A percentile compares a stretch with the other conserved stretches of the same genome.
These are phyloP conservation scores for Ustilago xerochloae DNA, from an alignment of 1,284 basidiomycete species.

Conservation along the genomic window DNA sequence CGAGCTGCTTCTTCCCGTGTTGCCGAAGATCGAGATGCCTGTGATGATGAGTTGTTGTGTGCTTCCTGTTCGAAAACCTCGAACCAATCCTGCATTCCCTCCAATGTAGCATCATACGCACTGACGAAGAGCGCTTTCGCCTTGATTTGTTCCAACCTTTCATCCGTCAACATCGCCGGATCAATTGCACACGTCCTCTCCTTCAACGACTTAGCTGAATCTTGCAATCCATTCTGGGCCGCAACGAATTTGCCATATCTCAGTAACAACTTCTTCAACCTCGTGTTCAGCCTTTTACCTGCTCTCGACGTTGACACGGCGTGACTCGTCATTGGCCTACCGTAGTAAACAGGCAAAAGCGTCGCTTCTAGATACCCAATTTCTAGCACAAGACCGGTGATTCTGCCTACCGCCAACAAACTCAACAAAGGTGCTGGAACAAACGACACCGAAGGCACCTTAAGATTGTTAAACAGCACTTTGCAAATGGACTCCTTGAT, in stretches of 20 bases:
- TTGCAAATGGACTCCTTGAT: slow-evolving; percentile 88
- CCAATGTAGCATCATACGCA: slow-evolving; percentile 11
- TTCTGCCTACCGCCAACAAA: slow-evolving; percentile 83
- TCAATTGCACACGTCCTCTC: slow-evolving; percentile 25
- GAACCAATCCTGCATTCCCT: slow-evolving; percentile 21
- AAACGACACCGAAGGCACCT: slow-evolving; percentile 92
- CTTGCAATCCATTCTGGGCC: slow-evolving; percentile 35
- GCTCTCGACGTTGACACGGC: slow-evolving; percentile 44
- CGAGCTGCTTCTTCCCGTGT: neutral
- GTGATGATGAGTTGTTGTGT: neutral
- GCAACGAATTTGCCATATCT: slow-evolving; percentile 41
- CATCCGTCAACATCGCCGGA: slow-evolving; percentile 33
- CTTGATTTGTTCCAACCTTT: slow-evolving; percentile 56
- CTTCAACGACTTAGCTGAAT: slow-evolving; percentile 14
- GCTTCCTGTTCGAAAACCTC: slow-evolving; percentile 14
- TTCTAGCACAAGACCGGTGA: slow-evolving; percentile 92
- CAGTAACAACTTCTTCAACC: slow-evolving; percentile 41
- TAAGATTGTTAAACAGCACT: slow-evolving; percentile 88
- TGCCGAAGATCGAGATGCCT: neutral
- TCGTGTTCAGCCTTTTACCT: slow-evolving; percentile 27
- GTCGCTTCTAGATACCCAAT: slow-evolving; percentile 90
- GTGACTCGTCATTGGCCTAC: slow-evolving; percentile 41
- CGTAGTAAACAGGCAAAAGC: slow-evolving; percentile 76
- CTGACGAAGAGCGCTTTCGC: slow-evolving; percentile 57
- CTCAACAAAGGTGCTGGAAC: slow-evolving; percentile 79